Base-by-base conservation (phyloP, 2,329 filamentous ascomycete genomes). In the Aspergillus vadensis region DNA sequence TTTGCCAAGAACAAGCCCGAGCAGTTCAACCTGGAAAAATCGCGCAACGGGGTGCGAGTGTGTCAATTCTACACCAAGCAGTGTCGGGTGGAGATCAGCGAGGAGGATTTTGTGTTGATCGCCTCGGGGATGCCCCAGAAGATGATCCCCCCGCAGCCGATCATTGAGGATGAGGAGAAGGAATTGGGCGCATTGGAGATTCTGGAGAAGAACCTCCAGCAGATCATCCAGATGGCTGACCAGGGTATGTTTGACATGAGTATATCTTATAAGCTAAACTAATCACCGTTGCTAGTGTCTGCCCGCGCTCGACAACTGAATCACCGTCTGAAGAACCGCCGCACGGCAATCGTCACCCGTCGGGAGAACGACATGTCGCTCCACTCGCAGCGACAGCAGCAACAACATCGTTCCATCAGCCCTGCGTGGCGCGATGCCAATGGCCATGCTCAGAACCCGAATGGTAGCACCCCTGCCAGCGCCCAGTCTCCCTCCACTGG, bases 101-200 rank as follows among this genome's bases (percentile, higher is more conserved):
- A 96, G 74, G 91, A 96, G 73, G 92, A 97, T 72, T 96, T 89
- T 82, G 85, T 92, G 44, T 80, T 96, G 65, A 93, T 96, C 66
- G 87, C 88, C 57, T 93, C 90, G 41, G 91, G 92, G 27, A 90
- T 91, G 65, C 86, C 93, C 10, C 91, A 96, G 74, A 88, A 91
- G 71, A 85, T 92, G 76, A 91, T 92, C 17, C 89, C 91, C 2
- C 88, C 89, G 14, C 87, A 93, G 64, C 91, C 91, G 0, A 88
- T 95, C 52, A 86, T 90, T 60, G 91, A 96, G 71, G 92, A 96
- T 71, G 92, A 96, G 76, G 87, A 89, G 72, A 91, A 92, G 65
- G 92, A 97, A 73, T 77, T 96, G 39, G 91, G 88, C 12, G 94
- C 91, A 0, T 80, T 96, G 68, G 91, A 95, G 68, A 93, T 96